Conservation (phyloP, 73 alveolate genomes). For the Paramecium sonneborni region DNA sequence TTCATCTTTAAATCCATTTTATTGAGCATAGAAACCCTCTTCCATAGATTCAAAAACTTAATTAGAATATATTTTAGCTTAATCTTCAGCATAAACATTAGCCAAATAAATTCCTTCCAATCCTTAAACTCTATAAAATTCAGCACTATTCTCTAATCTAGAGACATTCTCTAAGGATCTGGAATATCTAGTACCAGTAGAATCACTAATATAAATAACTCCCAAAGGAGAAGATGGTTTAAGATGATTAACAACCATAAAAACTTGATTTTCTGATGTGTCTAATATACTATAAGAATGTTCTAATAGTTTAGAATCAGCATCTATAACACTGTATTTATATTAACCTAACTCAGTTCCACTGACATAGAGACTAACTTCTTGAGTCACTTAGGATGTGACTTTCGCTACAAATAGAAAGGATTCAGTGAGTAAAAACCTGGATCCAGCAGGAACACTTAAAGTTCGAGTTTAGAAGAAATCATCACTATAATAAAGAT, state of each 20-base stretch:
- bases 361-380: slow-evolving; percentile 80
- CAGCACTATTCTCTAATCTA: slow-evolving; percentile 76
- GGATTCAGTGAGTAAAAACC: slow-evolving; percentile 80
- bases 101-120: slow-evolving; percentile 69
- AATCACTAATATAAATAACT: slow-evolving; percentile 81
- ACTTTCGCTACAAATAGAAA: slow-evolving; percentile 87
- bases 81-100: slow-evolving; percentile 65
- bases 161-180: slow-evolving; percentile 79
- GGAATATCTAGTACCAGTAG: slow-evolving; percentile 86
- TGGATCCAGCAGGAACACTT: slow-evolving; percentile 80
- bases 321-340: slow-evolving; percentile 4
- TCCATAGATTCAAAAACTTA: slow-evolving; percentile 37
- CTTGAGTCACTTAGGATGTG: slow-evolving; percentile 66
- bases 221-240: slow-evolving; percentile 76
- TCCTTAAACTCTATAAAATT: slow-evolving; percentile 66
- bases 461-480: slow-evolving; percentile 74
- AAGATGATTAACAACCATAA: slow-evolving; percentile 80
- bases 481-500: slow-evolving; percentile 81
- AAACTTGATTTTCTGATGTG: slow-evolving; percentile 86
- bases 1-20: slow-evolving; percentile 65
- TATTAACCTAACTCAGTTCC: slow-evolving; percentile 10
- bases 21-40: not conserved
- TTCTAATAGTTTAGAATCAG: slow-evolving; percentile 63
- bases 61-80: not conserved
- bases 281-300: slow-evolving; percentile 86